These are phyloP conservation scores for Albugo laibachii DNA, from an alignment of 352 stramenopile genomes.

Conservation along the genomic window DNA sequence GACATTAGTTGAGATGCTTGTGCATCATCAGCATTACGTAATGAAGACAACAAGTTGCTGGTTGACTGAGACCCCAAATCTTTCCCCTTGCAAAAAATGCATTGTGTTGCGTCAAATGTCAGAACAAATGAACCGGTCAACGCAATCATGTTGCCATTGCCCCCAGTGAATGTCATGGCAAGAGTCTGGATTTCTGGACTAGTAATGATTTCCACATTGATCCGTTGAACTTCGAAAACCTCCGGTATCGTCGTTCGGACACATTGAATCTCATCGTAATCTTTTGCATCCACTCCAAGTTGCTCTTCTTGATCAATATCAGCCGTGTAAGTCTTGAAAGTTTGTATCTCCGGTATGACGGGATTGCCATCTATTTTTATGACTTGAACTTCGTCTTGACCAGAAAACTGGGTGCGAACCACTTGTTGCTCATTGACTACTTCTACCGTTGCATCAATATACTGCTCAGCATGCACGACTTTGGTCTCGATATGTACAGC, in stretches of 20 bases:
- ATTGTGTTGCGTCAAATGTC: constrained; percentile 36
- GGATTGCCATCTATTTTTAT: constrained; percentile 44
- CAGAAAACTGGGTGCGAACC: constrained; percentile 73
- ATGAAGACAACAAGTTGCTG: constrained; percentile 16
- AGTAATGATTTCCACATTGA: constrained; percentile 51
- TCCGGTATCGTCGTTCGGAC: constrained; percentile 58
- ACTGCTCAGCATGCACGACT: constrained; percentile 86
- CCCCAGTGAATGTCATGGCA: constrained; percentile 46
- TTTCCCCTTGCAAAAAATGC: constrained; percentile 48
- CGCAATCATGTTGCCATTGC: constrained; percentile 18
- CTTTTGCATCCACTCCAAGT: constrained; percentile 51
- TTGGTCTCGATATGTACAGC: constrained; percentile 51
- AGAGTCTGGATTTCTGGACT: constrained; percentile 75
- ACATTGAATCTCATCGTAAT: constrained; percentile 85
- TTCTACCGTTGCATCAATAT: constrained; percentile 81
- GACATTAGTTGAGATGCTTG: constrained; percentile 1
- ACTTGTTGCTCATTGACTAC: constrained; percentile 94
- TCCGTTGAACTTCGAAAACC: constrained; percentile 71
- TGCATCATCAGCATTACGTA: constrained; percentile 10
- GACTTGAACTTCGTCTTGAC: constrained; percentile 76
- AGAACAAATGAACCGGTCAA: constrained; percentile 29
- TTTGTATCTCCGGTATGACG: constrained; percentile 83
- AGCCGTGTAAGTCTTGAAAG: constrained; percentile 75
- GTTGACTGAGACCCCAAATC: constrained; percentile 25
- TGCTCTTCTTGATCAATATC: constrained; percentile 87